Percentiles rank a stretch among this genome's conserved stretches.
Conservation (phyloP, 768 basidiomycete genomes). For the Aureoboletus auriporus region DNA sequence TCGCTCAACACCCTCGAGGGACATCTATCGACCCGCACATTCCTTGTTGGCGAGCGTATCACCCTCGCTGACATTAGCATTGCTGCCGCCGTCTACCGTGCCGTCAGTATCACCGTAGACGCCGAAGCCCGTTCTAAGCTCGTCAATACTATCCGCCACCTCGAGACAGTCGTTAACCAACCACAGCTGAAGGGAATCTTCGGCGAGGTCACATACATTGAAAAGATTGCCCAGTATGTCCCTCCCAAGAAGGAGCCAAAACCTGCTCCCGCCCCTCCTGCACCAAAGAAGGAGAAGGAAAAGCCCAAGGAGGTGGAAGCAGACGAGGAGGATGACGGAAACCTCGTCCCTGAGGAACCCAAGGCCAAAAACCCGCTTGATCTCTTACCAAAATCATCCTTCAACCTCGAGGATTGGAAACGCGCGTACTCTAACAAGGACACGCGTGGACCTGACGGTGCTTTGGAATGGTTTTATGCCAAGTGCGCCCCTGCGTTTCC, state of each 20-base stretch:
- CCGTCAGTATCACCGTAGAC: slow-evolving; percentile 58
- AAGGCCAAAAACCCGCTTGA: slow-evolving; percentile 96
- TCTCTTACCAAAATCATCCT: slow-evolving; percentile 77
- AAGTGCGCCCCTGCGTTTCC: slow-evolving; percentile 49
- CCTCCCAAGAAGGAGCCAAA: slow-evolving; percentile 72
- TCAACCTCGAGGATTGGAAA: slow-evolving; percentile 97
- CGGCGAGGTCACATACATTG: slow-evolving; percentile 54
- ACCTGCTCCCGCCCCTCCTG: slow-evolving; percentile 37
- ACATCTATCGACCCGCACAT: slow-evolving; percentile 77
- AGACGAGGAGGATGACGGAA: slow-evolving; percentile 76
- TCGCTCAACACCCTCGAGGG: slow-evolving; percentile 66
- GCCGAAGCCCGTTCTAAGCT: slow-evolving; percentile 58
- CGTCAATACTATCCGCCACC: slow-evolving; percentile 77
- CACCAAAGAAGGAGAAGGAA: slow-evolving; percentile 55
- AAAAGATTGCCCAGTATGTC: slow-evolving; percentile 66
- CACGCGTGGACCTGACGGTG: slow-evolving; percentile 77
- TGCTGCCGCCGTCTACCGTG: slow-evolving; percentile 54
- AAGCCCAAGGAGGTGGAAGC: slow-evolving; percentile 51
- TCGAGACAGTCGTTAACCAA: slow-evolving; percentile 87
- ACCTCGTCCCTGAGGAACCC: slow-evolving; percentile 71
- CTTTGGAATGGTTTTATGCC: slow-evolving; percentile 96
- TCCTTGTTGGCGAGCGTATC: slow-evolving; percentile 91
- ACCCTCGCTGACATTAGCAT: slow-evolving; percentile 84
- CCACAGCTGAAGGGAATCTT: slow-evolving; percentile 67
- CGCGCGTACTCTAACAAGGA: slow-evolving; percentile 97